These are phyloP conservation scores for Nakataea oryzae DNA, from an alignment of 2,329 filamentous ascomycete species.

Conservation along the genomic window DNA sequence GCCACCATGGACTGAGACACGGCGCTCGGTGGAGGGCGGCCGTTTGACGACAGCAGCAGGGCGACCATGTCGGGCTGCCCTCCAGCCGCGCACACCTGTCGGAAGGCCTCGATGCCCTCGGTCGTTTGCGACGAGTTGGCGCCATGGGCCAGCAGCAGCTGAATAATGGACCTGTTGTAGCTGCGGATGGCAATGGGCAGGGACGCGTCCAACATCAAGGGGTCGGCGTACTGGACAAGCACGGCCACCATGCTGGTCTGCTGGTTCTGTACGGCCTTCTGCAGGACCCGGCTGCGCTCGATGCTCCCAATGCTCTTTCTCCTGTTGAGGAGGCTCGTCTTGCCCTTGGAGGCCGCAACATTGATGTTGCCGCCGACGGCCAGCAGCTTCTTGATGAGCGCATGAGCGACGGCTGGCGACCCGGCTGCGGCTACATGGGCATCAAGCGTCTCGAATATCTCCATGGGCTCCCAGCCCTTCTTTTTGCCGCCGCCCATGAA, in stretches of 20 bases:
- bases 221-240: slow-evolving; percentile 41
- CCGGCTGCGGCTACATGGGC: slow-evolving; percentile 37
- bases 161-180: slow-evolving; percentile 29
- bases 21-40: slow-evolving; percentile 28
- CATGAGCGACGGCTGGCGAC: slow-evolving; percentile 44
- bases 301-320: slow-evolving; percentile 36
- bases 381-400: slow-evolving; percentile 38
- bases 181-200: slow-evolving; percentile 37
- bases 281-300: slow-evolving; percentile 34
- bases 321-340: slow-evolving; percentile 34
- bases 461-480: slow-evolving; percentile 40
- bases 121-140: slow-evolving; percentile 35
- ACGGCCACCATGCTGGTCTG: slow-evolving; percentile 43
- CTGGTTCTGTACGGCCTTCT: slow-evolving; percentile 43
- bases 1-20: slow-evolving; percentile 41
- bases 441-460: slow-evolving; percentile 41
- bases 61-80: slow-evolving; percentile 34
- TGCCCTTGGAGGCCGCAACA: slow-evolving; percentile 32
- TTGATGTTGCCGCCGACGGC: slow-evolving; percentile 40
- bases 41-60: slow-evolving; percentile 37
- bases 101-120: slow-evolving; percentile 43
- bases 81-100: slow-evolving; percentile 35
- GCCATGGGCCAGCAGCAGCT: slow-evolving; percentile 39
- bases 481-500: slow-evolving; percentile 32
- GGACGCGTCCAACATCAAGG: slow-evolving; percentile 35